phyloP scores from a whole-genome alignment of 805 yeast genomes.

The Suhomyces emberorum region DNA sequence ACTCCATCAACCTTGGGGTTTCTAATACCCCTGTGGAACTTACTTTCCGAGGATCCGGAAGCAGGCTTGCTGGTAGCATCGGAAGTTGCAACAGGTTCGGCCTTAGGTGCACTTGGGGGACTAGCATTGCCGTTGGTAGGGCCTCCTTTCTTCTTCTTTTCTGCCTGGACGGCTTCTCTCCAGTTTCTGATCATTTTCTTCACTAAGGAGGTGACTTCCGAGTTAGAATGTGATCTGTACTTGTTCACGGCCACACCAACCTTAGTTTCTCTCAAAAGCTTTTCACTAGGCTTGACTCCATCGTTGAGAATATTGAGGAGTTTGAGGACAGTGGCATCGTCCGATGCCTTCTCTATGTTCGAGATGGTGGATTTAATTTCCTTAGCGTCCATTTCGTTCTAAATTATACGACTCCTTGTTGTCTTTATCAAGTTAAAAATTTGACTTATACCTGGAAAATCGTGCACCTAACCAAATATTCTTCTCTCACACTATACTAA shows the following conservation, averaged over 20 bases:
- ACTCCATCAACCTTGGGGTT: constrained; percentile 81
- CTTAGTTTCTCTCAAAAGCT: constrained; percentile 83
- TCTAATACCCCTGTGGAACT: constrained; percentile 53
- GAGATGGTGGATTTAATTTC: constrained; percentile 69
- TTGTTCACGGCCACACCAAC: constrained; percentile 97
- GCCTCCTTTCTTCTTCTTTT: constrained; percentile 45
- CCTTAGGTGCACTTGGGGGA: constrained; percentile 1
- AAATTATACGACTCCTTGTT: neutral
- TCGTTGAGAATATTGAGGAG: constrained; percentile 62
- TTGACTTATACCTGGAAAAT: neutral
- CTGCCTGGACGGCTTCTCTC: constrained; percentile 82
- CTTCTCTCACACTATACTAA: no score
- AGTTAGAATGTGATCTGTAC: constrained; percentile 62
- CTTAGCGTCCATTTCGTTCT: constrained; percentile 54
- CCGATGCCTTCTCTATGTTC: constrained; percentile 70
- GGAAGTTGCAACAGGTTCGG: neutral
- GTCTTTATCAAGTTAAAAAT: neutral
- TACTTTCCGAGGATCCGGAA: constrained; percentile 33
- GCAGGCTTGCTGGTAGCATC: constrained; percentile 9
- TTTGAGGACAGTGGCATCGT: constrained; percentile 60
- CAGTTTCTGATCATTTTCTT: constrained; percentile 80
- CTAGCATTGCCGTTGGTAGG: constrained; percentile 5
- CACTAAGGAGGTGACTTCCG: constrained; percentile 69
- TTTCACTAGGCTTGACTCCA: constrained; percentile 81
- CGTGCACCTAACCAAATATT: no score